These are phyloP conservation scores for Cordyceps militaris DNA, from an alignment of 2,329 filamentous ascomycete genomes.

Conservation along the genomic window DNA sequence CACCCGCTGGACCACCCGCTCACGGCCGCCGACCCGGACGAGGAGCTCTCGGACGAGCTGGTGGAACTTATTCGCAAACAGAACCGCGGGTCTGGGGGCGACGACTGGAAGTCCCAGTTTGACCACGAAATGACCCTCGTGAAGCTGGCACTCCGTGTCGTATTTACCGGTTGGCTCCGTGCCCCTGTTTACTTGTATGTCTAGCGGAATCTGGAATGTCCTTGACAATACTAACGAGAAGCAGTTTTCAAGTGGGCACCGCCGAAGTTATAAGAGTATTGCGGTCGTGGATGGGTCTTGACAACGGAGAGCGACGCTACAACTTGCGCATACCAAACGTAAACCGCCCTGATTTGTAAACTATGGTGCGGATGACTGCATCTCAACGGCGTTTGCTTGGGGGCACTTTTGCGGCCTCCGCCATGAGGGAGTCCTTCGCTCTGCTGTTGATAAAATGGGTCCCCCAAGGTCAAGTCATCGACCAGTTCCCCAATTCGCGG, in stretches of 20 bases:
- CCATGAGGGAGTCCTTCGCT: no score
- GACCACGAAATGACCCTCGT: slow-evolving; percentile 5
- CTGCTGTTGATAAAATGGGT: no score
- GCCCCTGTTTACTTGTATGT: slow-evolving; percentile 5
- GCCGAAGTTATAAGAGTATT: background rate
- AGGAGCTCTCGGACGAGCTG: slow-evolving; percentile 21
- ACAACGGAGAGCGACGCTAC: background rate
- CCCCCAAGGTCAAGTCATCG: no score
- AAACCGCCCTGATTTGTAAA: slow-evolving; percentile 9
- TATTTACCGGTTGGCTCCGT: slow-evolving; percentile 4
- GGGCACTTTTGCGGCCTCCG: no score
- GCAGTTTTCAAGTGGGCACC: background rate
- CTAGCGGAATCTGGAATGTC: background rate
- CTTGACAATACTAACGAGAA: background rate
- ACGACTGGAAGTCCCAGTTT: background rate
- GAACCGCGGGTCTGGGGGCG: background rate
- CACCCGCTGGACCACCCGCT: slow-evolving; percentile 17
- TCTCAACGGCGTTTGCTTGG: background rate
- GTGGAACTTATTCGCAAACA: slow-evolving; percentile 6
- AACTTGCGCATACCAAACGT: slow-evolving; percentile 4
- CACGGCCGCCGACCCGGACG: slow-evolving; percentile 18
- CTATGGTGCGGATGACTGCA: background rate
- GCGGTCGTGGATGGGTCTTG: slow-evolving; percentile 8
- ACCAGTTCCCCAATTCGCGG: no score
- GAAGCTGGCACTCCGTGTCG: slow-evolving; percentile 7